Conservation (phyloP, 75 land plant species). For the Isoetes taiwanensis region DNA sequence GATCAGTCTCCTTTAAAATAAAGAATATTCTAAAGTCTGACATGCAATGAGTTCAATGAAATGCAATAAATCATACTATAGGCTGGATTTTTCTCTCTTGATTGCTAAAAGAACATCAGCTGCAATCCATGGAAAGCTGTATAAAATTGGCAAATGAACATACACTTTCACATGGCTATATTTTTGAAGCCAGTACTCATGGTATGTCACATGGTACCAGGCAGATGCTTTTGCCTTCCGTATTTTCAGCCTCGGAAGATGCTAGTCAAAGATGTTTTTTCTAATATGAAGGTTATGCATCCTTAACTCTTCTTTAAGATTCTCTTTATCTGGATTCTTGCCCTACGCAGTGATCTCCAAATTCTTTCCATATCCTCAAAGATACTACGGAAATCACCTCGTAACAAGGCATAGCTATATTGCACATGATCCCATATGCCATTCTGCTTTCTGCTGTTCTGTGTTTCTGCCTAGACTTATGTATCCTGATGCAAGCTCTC, state of each 20-base stretch:
- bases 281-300: not conserved
- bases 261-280: not conserved
- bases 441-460: slow-evolving; percentile 40
- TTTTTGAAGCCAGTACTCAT: slow-evolving; percentile 43
- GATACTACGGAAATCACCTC: slow-evolving; percentile 38
- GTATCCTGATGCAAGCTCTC: slow-evolving; percentile 69
- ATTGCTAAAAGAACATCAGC: slow-evolving; percentile 57
- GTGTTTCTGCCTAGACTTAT: slow-evolving; percentile 24
- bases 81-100: slow-evolving; percentile 42
- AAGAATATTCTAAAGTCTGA: no score
- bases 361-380: no score
- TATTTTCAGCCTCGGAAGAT: no score
- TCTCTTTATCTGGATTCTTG: no score
- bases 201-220: slow-evolving; percentile 91
- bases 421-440: slow-evolving; percentile 59
- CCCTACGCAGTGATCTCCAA: no score
- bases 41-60: no score
- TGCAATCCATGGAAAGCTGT: slow-evolving; percentile 90
- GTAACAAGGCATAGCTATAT: slow-evolving; percentile 38
- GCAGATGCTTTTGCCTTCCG: slow-evolving; percentile 60
- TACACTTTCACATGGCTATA: no score
- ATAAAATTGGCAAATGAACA: no score
- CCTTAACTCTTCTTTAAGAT: slow-evolving; percentile 14
- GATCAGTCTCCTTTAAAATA: no score
- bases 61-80: no score